These are phyloP conservation scores for Globisporangium sylvaticum DNA, from an alignment of 352 stramenopile genomes.

Conservation along the genomic window DNA sequence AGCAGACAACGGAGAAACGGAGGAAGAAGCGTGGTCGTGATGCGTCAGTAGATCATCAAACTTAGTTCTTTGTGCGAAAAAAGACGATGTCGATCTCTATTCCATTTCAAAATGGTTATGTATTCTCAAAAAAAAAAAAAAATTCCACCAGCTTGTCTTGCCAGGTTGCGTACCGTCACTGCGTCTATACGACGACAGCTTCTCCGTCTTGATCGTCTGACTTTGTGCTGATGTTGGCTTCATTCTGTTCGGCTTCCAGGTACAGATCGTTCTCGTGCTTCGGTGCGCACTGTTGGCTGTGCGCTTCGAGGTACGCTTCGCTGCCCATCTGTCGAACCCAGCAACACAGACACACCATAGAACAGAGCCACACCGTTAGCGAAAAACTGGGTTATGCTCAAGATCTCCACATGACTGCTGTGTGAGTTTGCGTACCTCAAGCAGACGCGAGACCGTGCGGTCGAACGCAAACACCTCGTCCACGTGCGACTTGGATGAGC, in stretches of 20 bases:
- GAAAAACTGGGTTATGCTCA: not conserved
- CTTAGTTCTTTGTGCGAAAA: not conserved
- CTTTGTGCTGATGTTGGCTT: conserved; percentile 2
- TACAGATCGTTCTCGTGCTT: conserved; percentile 21
- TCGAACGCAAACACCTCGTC: conserved; percentile 86
- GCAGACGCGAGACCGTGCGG: conserved; percentile 80
- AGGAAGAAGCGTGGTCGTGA: not conserved
- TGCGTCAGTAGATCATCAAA: not conserved
- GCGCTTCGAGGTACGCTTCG: conserved; percentile 60
- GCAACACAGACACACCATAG: not conserved
- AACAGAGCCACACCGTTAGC: not conserved
- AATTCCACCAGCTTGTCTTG: not conserved
- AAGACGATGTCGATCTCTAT: not conserved
- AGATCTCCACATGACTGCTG: not conserved
- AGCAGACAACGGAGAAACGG: not conserved
- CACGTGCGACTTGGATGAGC: conserved; percentile 50
- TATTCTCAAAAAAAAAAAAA: not conserved
- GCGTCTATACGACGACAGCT: conserved; percentile 9
- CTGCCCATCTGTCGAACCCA: conserved; percentile 49
- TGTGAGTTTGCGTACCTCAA: conserved; percentile 44
- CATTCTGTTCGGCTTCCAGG: conserved; percentile 18
- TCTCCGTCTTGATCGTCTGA: conserved; percentile 9
- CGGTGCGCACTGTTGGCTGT: conserved; percentile 29
- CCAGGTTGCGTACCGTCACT: not conserved
- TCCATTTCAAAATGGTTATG: not conserved